Evolutionary conservation across 176 grass and related monocot genomes (phyloP).

Genomic region (Saccharum officinarum): DNA sequence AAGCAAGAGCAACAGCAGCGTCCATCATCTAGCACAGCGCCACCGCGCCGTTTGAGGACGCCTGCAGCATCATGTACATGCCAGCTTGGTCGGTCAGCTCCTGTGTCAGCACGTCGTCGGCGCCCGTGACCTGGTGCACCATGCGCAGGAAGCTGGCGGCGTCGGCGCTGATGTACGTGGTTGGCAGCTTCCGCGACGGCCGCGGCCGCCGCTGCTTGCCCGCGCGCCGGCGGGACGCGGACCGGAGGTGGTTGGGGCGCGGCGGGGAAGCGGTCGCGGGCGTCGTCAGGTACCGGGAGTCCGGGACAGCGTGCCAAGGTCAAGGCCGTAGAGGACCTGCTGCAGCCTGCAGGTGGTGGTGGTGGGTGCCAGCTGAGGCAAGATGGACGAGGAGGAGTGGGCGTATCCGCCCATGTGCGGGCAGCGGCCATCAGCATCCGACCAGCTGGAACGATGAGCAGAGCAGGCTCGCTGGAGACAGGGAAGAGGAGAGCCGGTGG

Average conservation of each 20-base stretch:
- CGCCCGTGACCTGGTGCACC: conserved; percentile 53
- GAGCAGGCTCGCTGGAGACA: too few relatives aligned
- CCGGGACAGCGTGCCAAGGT: not conserved
- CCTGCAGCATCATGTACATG: too few relatives aligned
- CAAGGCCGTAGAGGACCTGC: not conserved
- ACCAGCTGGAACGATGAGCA: not conserved
- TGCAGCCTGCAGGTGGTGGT: not conserved
- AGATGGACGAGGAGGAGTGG: not conserved
- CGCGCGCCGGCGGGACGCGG: too few relatives aligned
- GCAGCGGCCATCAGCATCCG: not conserved
- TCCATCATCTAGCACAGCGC: too few relatives aligned
- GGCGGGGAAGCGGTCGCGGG: too few relatives aligned
- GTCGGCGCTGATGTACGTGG: conserved; percentile 50
- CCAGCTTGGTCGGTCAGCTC: too few relatives aligned
- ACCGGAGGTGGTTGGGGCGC: not conserved
- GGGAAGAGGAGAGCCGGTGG: too few relatives aligned
- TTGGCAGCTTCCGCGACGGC: conserved; percentile 23
- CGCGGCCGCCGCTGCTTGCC: not conserved
- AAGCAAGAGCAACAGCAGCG: too few relatives aligned
- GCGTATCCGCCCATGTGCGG: too few relatives aligned
- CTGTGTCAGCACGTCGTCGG: not conserved
- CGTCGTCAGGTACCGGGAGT: too few relatives aligned
- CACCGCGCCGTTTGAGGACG: too few relatives aligned
- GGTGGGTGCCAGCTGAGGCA: not conserved
- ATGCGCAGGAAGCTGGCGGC: conserved; percentile 47